Percentiles rank a stretch among this genome's conserved stretches.
These are phyloP conservation scores for Cardamine chenopodiifolia DNA, from an alignment of 345 rosid genomes.

Conservation along the genomic window DNA sequence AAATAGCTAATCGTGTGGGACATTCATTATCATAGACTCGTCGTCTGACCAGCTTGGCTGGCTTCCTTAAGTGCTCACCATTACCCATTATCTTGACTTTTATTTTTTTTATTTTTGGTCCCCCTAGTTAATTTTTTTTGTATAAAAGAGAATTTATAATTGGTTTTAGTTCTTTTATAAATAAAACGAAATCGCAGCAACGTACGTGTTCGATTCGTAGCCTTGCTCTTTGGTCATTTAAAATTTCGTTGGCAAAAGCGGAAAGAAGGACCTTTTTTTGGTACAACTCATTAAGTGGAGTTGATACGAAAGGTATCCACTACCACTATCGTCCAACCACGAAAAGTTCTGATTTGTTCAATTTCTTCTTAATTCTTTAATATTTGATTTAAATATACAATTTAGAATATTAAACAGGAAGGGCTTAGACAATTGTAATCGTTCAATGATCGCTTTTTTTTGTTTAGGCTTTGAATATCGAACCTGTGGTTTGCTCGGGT, in stretches of 20 bases:
- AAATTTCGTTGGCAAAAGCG: constrained; percentile 18
- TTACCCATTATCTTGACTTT: constrained; percentile 30
- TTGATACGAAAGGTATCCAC: constrained; percentile 1
- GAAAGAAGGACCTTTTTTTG: constrained; percentile 2
- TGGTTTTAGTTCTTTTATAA: not conserved
- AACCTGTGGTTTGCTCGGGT: constrained; percentile 1
- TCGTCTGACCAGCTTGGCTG: constrained; percentile 34
- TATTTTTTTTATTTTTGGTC: constrained; percentile 7
- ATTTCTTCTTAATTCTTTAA: not conserved
- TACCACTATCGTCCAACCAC: not conserved
- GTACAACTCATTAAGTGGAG: constrained; percentile 28
- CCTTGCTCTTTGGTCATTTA: not conserved
- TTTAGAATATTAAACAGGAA: not conserved
- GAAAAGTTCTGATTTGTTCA: constrained; percentile 15
- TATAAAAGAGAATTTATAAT: not conserved
- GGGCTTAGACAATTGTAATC: not conserved
- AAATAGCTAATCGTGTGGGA: constrained; percentile 39
- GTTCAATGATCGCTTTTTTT: not conserved
- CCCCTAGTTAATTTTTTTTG: not conserved
- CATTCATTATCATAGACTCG: constrained; percentile 20
- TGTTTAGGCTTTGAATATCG: not conserved
- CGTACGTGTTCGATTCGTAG: constrained; percentile 37
- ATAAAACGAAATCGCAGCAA: constrained; percentile 19
- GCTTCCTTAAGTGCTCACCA: constrained; percentile 41
- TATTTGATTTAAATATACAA: not conserved